A percentile compares a stretch with the other conserved stretches of the same genome.
Evolutionary conservation across 1,284 basidiomycete species (phyloP).

Genomic region (Chalciporus piperatoides): DNA sequence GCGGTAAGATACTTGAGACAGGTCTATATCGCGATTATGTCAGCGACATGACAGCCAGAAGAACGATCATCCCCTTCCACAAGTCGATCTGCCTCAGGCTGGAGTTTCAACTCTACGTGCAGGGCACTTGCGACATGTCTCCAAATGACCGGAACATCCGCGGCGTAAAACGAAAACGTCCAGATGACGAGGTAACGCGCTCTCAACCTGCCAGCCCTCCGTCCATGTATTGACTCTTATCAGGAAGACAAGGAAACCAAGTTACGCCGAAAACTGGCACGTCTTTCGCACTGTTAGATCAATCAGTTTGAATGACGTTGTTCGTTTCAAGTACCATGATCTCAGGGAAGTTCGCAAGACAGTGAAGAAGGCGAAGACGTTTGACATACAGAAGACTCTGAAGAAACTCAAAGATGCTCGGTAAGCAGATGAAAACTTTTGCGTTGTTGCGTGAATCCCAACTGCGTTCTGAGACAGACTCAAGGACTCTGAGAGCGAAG

Average conservation of each 20-base stretch:
- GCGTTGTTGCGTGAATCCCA: background rate
- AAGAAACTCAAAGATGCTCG: conserved; percentile 77
- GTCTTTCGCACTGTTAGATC: conserved; percentile 31
- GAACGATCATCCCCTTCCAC: background rate
- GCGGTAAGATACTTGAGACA: background rate
- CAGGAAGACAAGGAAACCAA: conserved; percentile 19
- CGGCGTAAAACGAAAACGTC: conserved; percentile 25
- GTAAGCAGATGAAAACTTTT: conserved; percentile 36
- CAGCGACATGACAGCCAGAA: conserved; percentile 12
- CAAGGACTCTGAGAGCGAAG: conserved; percentile 38
- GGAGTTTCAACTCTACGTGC: background rate
- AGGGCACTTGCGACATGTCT: conserved; percentile 13
- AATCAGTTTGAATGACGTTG: conserved; percentile 8
- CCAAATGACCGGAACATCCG: background rate
- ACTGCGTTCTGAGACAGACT: conserved; percentile 32
- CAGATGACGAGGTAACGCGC: conserved; percentile 4
- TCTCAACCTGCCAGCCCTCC: background rate
- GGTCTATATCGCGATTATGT: conserved; percentile 17
- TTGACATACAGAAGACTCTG: conserved; percentile 80
- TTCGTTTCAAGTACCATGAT: conserved; percentile 56
- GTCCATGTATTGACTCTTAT: conserved; percentile 8
- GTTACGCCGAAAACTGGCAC: conserved; percentile 38
- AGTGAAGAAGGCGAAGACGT: conserved; percentile 77
- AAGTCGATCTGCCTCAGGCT: background rate
- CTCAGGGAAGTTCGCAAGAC: conserved; percentile 65